phyloP scores from a whole-genome alignment of 306 rosid genomes.

The Calophaca sinica region DNA sequence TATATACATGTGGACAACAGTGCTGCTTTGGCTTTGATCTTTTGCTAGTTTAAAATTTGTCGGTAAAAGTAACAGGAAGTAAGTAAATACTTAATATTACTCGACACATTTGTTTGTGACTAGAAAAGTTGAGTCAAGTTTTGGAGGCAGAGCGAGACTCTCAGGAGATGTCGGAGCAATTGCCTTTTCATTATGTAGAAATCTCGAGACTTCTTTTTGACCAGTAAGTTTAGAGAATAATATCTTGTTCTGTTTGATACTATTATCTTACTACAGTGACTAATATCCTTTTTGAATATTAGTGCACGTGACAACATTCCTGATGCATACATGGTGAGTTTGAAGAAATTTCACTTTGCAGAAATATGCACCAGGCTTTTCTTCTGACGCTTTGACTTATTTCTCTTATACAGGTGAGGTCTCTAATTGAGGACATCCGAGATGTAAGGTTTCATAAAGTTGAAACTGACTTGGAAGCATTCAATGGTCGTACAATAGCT shows the following conservation, averaged over 20 bases:
- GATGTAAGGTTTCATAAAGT: slow-evolving; percentile 95
- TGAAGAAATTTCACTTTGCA: slow-evolving; percentile 35
- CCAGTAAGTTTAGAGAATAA: slow-evolving; percentile 60
- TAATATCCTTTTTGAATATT: slow-evolving; percentile 42
- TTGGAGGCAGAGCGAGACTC: slow-evolving; percentile 90
- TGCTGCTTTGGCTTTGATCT: slow-evolving; percentile 11
- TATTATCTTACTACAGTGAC: slow-evolving; percentile 25
- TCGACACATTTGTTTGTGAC: slow-evolving; percentile 42
- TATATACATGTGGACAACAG: slow-evolving; percentile 5
- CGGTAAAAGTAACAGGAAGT: slow-evolving; percentile 15
- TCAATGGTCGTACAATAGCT: slow-evolving; percentile 88
- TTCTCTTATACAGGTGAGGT: slow-evolving; percentile 69
- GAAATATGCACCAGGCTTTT: slow-evolving; percentile 26
- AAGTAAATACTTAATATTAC: slow-evolving; percentile 14
- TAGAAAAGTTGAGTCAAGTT: slow-evolving; percentile 86
- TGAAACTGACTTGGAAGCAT: slow-evolving; percentile 84
- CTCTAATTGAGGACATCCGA: slow-evolving; percentile 91
- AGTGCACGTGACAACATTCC: slow-evolving; percentile 89
- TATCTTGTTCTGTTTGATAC: slow-evolving; percentile 31
- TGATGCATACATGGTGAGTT: slow-evolving; percentile 84
- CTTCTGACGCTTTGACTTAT: slow-evolving; percentile 40
- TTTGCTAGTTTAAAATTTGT: slow-evolving; percentile 9
- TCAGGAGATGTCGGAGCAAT: slow-evolving; percentile 80
- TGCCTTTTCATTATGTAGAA: slow-evolving; percentile 97
- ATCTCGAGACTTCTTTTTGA: slow-evolving; percentile 82